Percentiles rank a stretch among this genome's conserved stretches.
These are phyloP conservation scores for Jamesozyma hellenica DNA, from an alignment of 805 yeast species.

Conservation along the genomic window DNA sequence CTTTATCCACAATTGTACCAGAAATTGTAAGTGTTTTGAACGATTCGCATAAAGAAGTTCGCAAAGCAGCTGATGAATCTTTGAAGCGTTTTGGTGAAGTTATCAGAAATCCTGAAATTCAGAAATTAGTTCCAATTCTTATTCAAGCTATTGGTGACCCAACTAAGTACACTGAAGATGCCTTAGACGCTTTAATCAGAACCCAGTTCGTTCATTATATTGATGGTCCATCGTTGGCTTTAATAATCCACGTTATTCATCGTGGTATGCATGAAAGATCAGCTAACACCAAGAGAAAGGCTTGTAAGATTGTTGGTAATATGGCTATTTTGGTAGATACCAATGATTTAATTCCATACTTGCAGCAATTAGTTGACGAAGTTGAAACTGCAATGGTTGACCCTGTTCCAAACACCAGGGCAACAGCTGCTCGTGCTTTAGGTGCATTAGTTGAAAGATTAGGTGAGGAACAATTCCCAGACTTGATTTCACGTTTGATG, in stretches of 20 bases:
- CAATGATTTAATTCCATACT: slow-evolving; percentile 74
- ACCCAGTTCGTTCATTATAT: slow-evolving; percentile 96
- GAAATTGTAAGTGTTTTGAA: slow-evolving; percentile 91
- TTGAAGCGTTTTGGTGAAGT: slow-evolving; percentile 92
- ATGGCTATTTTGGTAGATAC: slow-evolving; percentile 94
- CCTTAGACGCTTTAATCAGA: slow-evolving; percentile 72
- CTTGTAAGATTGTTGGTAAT: slow-evolving; percentile 97
- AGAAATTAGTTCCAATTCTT: slow-evolving; percentile 74
- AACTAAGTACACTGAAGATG: slow-evolving; percentile 76
- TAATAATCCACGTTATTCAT: slow-evolving; percentile 87
- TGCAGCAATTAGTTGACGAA: slow-evolving; percentile 66
- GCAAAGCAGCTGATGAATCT: slow-evolving; percentile 87
- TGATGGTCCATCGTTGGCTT: slow-evolving; percentile 94
- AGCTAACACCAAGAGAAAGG: slow-evolving; percentile 84
- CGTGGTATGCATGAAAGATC: slow-evolving; percentile 93
- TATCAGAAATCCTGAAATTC: slow-evolving; percentile 94
- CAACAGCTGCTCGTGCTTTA: slow-evolving; percentile 93
- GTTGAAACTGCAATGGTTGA: slow-evolving; percentile 94
- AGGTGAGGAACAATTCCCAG: slow-evolving; percentile 94
- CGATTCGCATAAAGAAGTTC: slow-evolving; percentile 93
- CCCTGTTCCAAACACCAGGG: slow-evolving; percentile 94
- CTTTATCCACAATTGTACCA: slow-evolving; percentile 85
- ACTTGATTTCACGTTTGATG: slow-evolving; percentile 70
- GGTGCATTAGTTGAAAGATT: slow-evolving; percentile 93
- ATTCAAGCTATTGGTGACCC: slow-evolving; percentile 95